Evolutionary conservation across 2,329 filamentous ascomycete species (phyloP), one percentile per base, ranked within the genome.

Genomic region (Colletotrichum cuscutae): DNA sequence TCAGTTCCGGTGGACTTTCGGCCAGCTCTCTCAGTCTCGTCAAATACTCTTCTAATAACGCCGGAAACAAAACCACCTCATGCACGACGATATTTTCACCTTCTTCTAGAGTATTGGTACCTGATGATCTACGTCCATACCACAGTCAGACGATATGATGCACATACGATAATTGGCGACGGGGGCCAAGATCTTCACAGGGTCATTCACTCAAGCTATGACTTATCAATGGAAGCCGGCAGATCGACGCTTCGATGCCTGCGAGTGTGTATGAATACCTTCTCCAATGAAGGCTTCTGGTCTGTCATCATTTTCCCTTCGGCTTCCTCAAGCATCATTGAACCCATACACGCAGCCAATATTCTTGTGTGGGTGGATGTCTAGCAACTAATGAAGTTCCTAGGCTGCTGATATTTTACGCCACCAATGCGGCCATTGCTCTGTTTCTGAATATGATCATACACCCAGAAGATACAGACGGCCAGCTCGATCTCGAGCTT

Each of bases 141-240:
- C 2, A 74, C 73, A 4, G 76, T 77, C 12, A 67, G 76, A 26
- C 72, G 68, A n/a, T 77, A 75, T 46, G 75, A 75, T 26, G 64
- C 68, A 7, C 49, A 71, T 26, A 52, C 61, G 3, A 56, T 35
- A 4, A 61, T 70, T 1, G 60, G 60, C 5, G 65, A 76, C 13
- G 61, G 56, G 15, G 65, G 63, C 9, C 60, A 75, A 4, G 76
- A 77, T 28, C 61, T 77, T 1, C 76, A 78, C 37, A 73, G 72
- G 49, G 76, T 75, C 2, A 63, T 78, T 6, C 76, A 78, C 57
- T 78, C 76, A 0, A 78, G 76, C 46, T 67, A 74, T 19, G 76
- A 77, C 26, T 63, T 78, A 5, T 76, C 75, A 3, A 35, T 78
- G 12, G 76, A 78, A 60, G 76, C 76, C 5, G 68, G 75, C 6